phyloP scores from a whole-genome alignment of 441 rosid genomes.

The California macrophylla region DNA sequence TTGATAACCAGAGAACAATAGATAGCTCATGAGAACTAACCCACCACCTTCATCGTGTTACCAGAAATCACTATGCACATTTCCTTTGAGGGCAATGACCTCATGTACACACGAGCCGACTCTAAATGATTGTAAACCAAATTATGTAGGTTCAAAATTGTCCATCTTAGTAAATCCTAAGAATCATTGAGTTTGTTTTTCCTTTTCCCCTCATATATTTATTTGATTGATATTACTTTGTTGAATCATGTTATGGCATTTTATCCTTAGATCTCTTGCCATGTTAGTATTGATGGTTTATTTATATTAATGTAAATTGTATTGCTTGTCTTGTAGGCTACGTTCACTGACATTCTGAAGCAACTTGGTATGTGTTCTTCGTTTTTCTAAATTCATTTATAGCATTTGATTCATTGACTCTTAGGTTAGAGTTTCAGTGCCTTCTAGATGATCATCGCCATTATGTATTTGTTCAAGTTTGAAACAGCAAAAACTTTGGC shows the following conservation, averaged over 20 bases:
- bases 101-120: neutral
- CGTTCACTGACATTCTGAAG: conserved; percentile 84
- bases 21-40: no score
- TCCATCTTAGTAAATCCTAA: neutral
- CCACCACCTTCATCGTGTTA: no score
- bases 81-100: no score
- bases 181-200: neutral
- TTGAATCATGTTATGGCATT: neutral
- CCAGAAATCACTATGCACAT: no score
- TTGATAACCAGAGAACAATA: neutral
- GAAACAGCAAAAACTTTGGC: no score
- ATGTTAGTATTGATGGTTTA: neutral
- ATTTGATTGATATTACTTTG: neutral
- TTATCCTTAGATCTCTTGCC: neutral
- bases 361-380: conserved; percentile 55
- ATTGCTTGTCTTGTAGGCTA: conserved; percentile 57
- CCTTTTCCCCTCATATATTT: neutral
- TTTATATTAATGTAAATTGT: conserved; percentile 2
- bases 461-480: neutral
- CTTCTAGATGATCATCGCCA: neutral
- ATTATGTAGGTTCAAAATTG: neutral
- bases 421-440: neutral
- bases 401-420: neutral
- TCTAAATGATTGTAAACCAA: neutral
- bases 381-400: neutral